Evolutionary conservation across 2,329 filamentous ascomycete species (phyloP).

Genomic region (Scleromitrula shiraiana): DNA sequence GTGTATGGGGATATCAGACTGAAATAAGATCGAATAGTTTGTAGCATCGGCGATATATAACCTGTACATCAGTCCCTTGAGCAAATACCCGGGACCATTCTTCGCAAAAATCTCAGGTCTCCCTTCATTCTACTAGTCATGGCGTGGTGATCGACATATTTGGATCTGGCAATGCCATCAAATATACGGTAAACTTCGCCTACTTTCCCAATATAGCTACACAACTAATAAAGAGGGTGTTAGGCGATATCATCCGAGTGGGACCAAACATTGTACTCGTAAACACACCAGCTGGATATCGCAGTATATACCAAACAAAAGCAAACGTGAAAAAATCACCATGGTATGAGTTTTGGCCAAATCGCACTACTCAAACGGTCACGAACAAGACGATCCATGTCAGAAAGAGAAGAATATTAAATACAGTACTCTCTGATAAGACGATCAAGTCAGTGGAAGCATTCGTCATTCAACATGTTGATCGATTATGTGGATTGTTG

Average conservation of each 20-base stretch:
- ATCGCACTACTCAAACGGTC: not conserved
- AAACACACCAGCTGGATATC: not conserved
- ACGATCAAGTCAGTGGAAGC: not conserved
- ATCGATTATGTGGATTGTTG: not conserved
- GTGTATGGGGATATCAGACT: no score
- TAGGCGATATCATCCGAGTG: not conserved
- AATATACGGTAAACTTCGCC: constrained; percentile 37
- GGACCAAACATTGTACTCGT: not conserved
- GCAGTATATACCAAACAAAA: not conserved
- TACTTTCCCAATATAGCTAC: not conserved
- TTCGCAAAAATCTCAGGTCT: constrained; percentile 24
- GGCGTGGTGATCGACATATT: constrained; percentile 28
- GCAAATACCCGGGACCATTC: constrained; percentile 29
- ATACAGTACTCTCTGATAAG: not conserved
- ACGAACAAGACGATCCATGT: not conserved
- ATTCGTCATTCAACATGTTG: not conserved
- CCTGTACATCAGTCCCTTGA: constrained; percentile 25
- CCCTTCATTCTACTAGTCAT: constrained; percentile 27
- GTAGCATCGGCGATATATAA: constrained; percentile 32
- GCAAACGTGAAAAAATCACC: not conserved
- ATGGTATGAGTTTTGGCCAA: not conserved
- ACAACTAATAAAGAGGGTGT: not conserved
- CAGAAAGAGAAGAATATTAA: not conserved
- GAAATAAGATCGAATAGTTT: no score
- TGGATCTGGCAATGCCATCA: constrained; percentile 28